Conservation (phyloP, 352 stramenopile genomes). For the Globisporangium alternatum region DNA sequence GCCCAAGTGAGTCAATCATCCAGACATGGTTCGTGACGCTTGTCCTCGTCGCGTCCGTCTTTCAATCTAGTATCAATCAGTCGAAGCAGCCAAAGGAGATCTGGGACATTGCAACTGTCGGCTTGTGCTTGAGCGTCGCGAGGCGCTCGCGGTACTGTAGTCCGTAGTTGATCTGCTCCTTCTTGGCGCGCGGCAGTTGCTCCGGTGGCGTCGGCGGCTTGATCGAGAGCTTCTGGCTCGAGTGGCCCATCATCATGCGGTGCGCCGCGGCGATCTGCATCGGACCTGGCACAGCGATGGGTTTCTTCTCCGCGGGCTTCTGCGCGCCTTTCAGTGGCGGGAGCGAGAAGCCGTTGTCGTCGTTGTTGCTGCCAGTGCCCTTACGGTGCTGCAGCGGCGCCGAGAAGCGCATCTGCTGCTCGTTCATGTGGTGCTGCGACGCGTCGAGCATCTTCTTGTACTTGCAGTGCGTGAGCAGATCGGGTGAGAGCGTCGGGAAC, state of each 20-base stretch:
- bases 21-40: background rate
- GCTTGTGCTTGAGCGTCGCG: slow-evolving; percentile 71
- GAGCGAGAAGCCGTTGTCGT: slow-evolving; percentile 31
- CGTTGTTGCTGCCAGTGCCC: slow-evolving; percentile 14
- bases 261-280: slow-evolving; percentile 77
- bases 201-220: slow-evolving; percentile 72
- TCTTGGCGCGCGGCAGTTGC: slow-evolving; percentile 31
- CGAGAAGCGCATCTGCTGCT: slow-evolving; percentile 78
- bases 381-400: slow-evolving; percentile 74
- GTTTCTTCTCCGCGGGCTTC: slow-evolving; percentile 57
- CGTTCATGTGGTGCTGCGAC: slow-evolving; percentile 76
- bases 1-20: background rate
- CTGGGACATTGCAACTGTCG: slow-evolving; percentile 68
- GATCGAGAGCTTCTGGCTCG: slow-evolving; percentile 76
- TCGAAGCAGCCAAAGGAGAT: slow-evolving; percentile 72
- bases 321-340: slow-evolving; percentile 54
- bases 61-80: slow-evolving; percentile 6
- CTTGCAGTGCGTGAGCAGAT: slow-evolving; percentile 40
- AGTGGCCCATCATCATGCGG: slow-evolving; percentile 81
- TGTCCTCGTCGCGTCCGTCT: background rate
- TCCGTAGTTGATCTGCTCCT: slow-evolving; percentile 67
- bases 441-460: slow-evolving; percentile 79
- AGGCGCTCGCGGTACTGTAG: slow-evolving; percentile 78
- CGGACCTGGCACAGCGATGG: slow-evolving; percentile 53
- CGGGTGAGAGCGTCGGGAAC: slow-evolving; percentile 39